A percentile compares a stretch with the other conserved stretches of the same genome.
Conservation (phyloP, 768 basidiomycete genomes). For the Clitopilus hobsonii region DNA sequence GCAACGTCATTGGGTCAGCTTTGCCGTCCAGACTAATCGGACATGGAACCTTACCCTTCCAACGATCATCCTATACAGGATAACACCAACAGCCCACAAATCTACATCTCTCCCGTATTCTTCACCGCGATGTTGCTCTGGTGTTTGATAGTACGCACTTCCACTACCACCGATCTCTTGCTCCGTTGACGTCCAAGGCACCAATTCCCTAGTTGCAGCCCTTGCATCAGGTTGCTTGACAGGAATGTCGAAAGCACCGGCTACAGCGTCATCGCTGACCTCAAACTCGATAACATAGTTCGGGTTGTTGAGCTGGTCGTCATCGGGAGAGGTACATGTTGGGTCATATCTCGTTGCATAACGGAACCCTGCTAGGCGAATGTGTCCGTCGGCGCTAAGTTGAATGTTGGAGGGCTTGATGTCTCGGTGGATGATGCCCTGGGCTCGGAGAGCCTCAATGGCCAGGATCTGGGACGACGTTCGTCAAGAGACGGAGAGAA, state of each 20-base stretch:
- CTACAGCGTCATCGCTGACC: not conserved
- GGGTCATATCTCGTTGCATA: not conserved
- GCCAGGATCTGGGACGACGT: constrained; percentile 8
- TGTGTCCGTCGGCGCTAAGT: constrained; percentile 13
- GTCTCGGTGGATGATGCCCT: constrained; percentile 14
- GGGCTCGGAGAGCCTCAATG: constrained; percentile 9
- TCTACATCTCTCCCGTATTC: not conserved
- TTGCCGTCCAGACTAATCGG: not conserved
- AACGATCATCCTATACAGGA: not conserved
- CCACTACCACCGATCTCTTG: not conserved
- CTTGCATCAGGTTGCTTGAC: not conserved
- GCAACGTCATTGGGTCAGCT: not conserved
- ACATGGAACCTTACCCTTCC: not conserved
- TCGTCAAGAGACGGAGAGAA: not conserved
- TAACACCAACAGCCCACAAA: not conserved
- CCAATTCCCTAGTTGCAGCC: not conserved
- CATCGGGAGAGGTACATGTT: not conserved
- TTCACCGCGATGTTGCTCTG: not conserved
- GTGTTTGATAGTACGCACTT: not conserved
- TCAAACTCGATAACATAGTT: not conserved
- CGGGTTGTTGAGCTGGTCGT: not conserved
- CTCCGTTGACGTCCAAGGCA: not conserved
- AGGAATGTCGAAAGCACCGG: not conserved
- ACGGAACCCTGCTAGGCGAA: constrained; percentile 14
- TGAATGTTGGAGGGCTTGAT: constrained; percentile 15